Base-by-base conservation (phyloP, 106 monocot genomes). In the Platanthera guangdongensis region DNA sequence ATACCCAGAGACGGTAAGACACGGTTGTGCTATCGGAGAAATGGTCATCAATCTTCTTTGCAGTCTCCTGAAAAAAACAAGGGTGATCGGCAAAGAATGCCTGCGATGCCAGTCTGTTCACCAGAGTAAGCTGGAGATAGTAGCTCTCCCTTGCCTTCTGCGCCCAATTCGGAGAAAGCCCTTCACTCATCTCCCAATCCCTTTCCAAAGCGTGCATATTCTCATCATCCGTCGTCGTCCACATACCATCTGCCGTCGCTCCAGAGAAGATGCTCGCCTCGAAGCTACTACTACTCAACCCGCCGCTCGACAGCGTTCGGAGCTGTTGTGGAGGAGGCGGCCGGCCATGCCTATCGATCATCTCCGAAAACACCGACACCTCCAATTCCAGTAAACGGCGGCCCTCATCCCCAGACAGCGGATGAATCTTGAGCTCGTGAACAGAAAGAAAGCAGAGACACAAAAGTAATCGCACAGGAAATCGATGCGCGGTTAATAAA, bases 1-100 rank as follows among this genome's bases (percentile, higher is more conserved):
- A 30, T 81, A 90, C 90, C 90, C 93, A 93, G n/a, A 90, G 86
- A 4, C 88, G 80, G 70, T 90, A 88, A 15, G 93, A 88, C 22
- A 86, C 86, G 28, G 82, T 81, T 12, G 74, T 81, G n/a, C 82
- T 60, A 78, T 86, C 81, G 4, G 63, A 50, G 30, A 78, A 57
- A 25, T 73, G 39, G 6, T 81, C 84, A 28, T 81, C 84, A 74
- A 84, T 79, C 78, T 77, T 86, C 48, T 52, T 54, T 19, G 62
- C 72, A 8, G 51, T 74, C 39, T 83, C 84, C 63, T 57, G 80
- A 71, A 80, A 21, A 3, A 77, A 52, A 12, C 32, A 57, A 16
- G 77, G 47, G 75, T 64, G 75, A 28, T 83, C 88, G 1, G 90
- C 90, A 55, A 93, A 49, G 72, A 82, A 88, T 8, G 93, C 93